Percentiles rank a stretch among this genome's conserved stretches.
phyloP scores from a whole-genome alignment of 495 filamentous ascomycete species.

The Tirmania nivea region DNA sequence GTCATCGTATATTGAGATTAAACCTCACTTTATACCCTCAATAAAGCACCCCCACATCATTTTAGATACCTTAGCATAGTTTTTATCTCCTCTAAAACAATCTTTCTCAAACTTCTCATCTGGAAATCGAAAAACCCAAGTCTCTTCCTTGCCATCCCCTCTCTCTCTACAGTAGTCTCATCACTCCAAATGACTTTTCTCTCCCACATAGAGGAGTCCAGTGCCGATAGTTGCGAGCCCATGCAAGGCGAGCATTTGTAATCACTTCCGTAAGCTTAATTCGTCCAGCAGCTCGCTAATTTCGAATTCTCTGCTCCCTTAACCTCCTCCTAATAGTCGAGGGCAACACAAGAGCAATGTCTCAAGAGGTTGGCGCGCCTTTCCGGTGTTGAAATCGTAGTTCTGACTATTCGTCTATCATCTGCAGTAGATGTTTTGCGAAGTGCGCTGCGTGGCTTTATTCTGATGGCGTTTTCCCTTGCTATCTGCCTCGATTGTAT shows the following conservation, averaged over 20 bases:
- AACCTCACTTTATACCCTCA: background rate
- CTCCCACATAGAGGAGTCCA: background rate
- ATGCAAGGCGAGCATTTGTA: background rate
- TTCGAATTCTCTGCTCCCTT: background rate
- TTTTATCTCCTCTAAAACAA: background rate
- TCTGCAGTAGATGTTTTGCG: no score
- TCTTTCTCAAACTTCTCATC: background rate
- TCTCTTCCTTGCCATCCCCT: background rate
- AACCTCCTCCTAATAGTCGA: background rate
- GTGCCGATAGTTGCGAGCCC: background rate
- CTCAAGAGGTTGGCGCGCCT: background rate
- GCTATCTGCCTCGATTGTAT: no score
- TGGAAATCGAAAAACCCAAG: background rate
- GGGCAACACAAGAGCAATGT: background rate
- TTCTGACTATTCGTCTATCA: no score
- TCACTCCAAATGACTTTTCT: background rate
- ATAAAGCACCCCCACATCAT: background rate
- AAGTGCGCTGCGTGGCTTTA: no score
- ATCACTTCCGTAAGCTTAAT: background rate
- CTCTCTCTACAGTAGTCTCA: background rate
- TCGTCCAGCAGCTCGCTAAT: background rate
- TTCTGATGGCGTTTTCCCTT: no score
- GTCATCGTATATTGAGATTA: background rate
- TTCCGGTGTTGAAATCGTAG: background rate
- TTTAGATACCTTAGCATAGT: background rate